These are phyloP conservation scores for Microsporum ferrugineum DNA, from an alignment of 2,329 filamentous ascomycete species.

Conservation along the genomic window DNA sequence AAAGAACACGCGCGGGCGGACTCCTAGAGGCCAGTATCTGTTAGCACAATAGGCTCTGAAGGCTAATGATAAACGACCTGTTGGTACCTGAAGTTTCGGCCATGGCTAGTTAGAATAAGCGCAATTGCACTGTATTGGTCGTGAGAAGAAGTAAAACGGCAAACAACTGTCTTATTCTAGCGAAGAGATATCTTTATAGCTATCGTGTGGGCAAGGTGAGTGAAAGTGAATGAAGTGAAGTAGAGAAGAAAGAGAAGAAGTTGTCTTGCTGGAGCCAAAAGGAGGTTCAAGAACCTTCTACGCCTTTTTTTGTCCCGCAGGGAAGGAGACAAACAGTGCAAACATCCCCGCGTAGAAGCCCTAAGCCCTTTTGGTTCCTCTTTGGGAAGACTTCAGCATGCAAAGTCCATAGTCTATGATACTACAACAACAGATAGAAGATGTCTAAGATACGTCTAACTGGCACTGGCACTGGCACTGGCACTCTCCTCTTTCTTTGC, in stretches of 20 bases:
- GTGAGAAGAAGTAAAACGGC: background rate
- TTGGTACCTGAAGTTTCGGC: slow-evolving; percentile 26
- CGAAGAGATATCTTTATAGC: no score
- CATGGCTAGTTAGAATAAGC: slow-evolving; percentile 18
- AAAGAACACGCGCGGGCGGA: slow-evolving; percentile 71
- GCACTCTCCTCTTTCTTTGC: slow-evolving; percentile 6
- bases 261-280: slow-evolving; percentile 1
- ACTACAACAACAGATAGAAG: background rate
- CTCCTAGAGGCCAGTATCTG: background rate
- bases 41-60: background rate
- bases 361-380: slow-evolving; percentile 10
- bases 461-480: background rate
- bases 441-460: background rate
- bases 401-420: background rate
- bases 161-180: background rate
- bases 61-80: background rate
- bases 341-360: slow-evolving; percentile 13
- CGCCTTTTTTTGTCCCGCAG: slow-evolving; percentile 10
- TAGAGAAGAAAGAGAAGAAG: background rate
- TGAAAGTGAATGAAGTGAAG: background rate
- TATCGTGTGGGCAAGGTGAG: background rate
- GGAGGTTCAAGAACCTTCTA: slow-evolving; percentile 34
- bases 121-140: slow-evolving; percentile 5
- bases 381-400: background rate
- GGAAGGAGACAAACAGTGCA: slow-evolving; percentile 14